Base-by-base conservation (phyloP, 805 yeast species). In the Peterozyma toletana region DNA sequence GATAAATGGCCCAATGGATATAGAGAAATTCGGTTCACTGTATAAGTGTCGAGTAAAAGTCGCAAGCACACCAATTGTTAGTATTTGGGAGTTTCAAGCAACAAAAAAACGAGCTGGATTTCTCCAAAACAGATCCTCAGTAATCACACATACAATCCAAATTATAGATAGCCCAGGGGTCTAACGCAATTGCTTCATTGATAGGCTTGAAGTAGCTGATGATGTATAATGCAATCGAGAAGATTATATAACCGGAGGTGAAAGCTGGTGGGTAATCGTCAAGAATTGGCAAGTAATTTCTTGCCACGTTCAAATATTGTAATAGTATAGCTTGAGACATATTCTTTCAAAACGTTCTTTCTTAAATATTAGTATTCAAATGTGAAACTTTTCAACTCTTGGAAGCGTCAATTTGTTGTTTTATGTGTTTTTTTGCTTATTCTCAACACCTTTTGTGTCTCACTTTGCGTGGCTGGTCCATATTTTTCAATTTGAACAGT, bases 1-100 rank as follows among this genome's bases (percentile, higher is more conserved):
- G 75, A 71, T n/a, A 66, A 53, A 60, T 88, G 96, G 29, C 78
- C 78, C 53, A 87, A 61, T 2, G 89, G 85, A 57, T 84, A 88
- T 51, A 86, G 72, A 9, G 93, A 79, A n/a, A 83, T 55, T 36
- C 76, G 57, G 55, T 71, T 71, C 49, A 80, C 53, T 52, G 34
- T 17, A n/a, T 47, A 67, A 67, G 40, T 68, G 55, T 31, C 15
- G 29, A 38, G 36, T 30, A 58, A 29, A 37, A 14, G 5, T 14
- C 7, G 5, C 29, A 17, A 31, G 30, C 9, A 30, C 6, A 36
- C 14, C 14, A 14, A 17, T 13, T 14, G 29, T 21, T 18, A 21
- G 27, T 21, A 21, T 21, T 21, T 7, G 7, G 7, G 27, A 21
- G 27, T 7, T 21, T 21, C 27, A 21, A 21, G 27, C 4, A 7